phyloP scores from a whole-genome alignment of 345 rosid genomes.

The Rhodamnia rubescens region DNA sequence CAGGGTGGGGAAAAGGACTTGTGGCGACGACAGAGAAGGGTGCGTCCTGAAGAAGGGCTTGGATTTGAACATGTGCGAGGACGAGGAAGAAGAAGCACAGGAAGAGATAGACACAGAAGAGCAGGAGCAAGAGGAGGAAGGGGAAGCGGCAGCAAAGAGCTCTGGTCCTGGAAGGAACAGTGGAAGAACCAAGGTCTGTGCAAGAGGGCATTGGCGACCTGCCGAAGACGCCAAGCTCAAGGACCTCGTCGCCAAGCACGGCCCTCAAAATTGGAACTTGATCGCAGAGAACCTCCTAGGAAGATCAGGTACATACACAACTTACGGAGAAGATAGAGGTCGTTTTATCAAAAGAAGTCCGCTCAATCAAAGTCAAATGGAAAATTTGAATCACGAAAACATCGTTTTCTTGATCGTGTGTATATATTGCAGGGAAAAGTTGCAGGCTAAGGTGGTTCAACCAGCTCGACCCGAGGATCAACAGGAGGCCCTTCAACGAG shows the following conservation, averaged over 20 bases:
- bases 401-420: neutral
- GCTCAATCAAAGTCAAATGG: neutral
- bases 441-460: constrained; percentile 96
- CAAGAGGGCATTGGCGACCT: constrained; percentile 94
- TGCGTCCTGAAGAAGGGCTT: neutral
- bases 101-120: constrained; percentile 12
- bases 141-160: neutral
- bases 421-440: constrained; percentile 59
- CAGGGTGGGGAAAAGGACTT: neutral
- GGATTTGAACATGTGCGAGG: neutral
- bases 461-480: constrained; percentile 87
- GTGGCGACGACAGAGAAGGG: neutral
- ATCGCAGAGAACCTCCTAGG: constrained; percentile 78
- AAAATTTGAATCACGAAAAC: neutral
- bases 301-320: constrained; percentile 56
- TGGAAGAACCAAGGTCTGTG: constrained; percentile 36
- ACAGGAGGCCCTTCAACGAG: constrained; percentile 59
- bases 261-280: constrained; percentile 96
- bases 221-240: constrained; percentile 76
- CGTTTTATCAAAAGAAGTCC: neutral
- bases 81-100: constrained; percentile 18
- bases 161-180: constrained; percentile 7
- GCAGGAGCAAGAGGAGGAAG: constrained; percentile 12
- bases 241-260: constrained; percentile 64
- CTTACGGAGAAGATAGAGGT: neutral